These are phyloP conservation scores for Boletus semigastroideus DNA, from an alignment of 1,284 basidiomycete genomes.

Conservation along the genomic window DNA sequence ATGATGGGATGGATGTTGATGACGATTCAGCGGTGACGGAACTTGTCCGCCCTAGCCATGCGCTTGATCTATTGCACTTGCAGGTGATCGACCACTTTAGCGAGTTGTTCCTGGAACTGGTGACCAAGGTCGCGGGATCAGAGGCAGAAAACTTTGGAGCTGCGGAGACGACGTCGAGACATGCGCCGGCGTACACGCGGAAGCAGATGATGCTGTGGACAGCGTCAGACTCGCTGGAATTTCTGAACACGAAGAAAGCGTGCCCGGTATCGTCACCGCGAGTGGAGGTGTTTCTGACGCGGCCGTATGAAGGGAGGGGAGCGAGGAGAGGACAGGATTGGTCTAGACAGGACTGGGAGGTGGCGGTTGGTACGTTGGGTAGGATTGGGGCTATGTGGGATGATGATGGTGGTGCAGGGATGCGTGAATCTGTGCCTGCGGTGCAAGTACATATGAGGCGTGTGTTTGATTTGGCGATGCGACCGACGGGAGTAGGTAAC, in stretches of 20 bases:
- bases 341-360: slow-evolving; percentile 63
- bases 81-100: slow-evolving; percentile 70
- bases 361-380: slow-evolving; percentile 46
- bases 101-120: slow-evolving; percentile 56
- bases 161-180: slow-evolving; percentile 42
- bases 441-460: slow-evolving; percentile 48
- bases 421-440: slow-evolving; percentile 48
- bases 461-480: slow-evolving; percentile 50
- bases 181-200: slow-evolving; percentile 52
- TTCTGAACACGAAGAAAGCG: slow-evolving; percentile 43
- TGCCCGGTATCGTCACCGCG: slow-evolving; percentile 40
- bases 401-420: slow-evolving; percentile 50
- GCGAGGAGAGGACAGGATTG: slow-evolving; percentile 67
- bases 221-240: slow-evolving; percentile 54
- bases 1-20: slow-evolving; percentile 62
- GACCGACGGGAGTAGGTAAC: slow-evolving; percentile 46
- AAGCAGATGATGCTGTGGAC: slow-evolving; percentile 52
- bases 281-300: slow-evolving; percentile 50
- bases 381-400: slow-evolving; percentile 51
- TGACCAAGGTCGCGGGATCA: slow-evolving; percentile 49
- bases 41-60: slow-evolving; percentile 45
- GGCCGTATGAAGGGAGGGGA: slow-evolving; percentile 45
- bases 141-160: slow-evolving; percentile 37
- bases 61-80: slow-evolving; percentile 64
- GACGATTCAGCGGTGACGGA: slow-evolving; percentile 40